Conservation (phyloP, 257 asterid genomes). For the Nicotiana tabacum region DNA sequence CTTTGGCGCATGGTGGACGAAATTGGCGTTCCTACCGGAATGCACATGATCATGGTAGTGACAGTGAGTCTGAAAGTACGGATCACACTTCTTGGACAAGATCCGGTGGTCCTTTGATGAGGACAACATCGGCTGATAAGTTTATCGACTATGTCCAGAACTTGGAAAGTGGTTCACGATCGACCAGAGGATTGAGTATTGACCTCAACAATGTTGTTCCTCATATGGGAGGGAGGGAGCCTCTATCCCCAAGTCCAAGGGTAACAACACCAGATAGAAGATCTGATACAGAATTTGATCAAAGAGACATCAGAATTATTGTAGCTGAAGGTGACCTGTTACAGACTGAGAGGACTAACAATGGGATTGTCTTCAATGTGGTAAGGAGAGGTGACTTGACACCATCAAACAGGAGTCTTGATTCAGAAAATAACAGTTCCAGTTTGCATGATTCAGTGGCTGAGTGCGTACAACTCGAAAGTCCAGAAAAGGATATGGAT, state of each 20-base stretch:
- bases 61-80: slow-evolving; percentile 68
- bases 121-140: slow-evolving; percentile 83
- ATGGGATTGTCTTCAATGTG: slow-evolving; percentile 79
- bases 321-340: slow-evolving; percentile 75
- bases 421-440: slow-evolving; percentile 40
- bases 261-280: slow-evolving; percentile 42
- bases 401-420: slow-evolving; percentile 55
- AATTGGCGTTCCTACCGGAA: slow-evolving; percentile 37
- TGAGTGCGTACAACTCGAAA: slow-evolving; percentile 70
- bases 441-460: slow-evolving; percentile 31
- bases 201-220: slow-evolving; percentile 19
- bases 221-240: slow-evolving; percentile 30
- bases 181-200: slow-evolving; percentile 20
- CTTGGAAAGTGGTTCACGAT: slow-evolving; percentile 38
- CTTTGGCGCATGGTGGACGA: slow-evolving; percentile 11
- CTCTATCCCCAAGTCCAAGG: slow-evolving; percentile 30
- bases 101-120: slow-evolving; percentile 97
- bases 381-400: slow-evolving; percentile 71
- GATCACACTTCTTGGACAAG: slow-evolving; percentile 78
- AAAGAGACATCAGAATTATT: slow-evolving; percentile 42
- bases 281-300: slow-evolving; percentile 49
- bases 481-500: slow-evolving; percentile 50
- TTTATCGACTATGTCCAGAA: slow-evolving; percentile 76
- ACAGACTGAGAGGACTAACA: slow-evolving; percentile 71
- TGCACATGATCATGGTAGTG: slow-evolving; percentile 60